Base-by-base conservation (phyloP, 2,329 filamentous ascomycete genomes). In the Fusarium sp. region DNA sequence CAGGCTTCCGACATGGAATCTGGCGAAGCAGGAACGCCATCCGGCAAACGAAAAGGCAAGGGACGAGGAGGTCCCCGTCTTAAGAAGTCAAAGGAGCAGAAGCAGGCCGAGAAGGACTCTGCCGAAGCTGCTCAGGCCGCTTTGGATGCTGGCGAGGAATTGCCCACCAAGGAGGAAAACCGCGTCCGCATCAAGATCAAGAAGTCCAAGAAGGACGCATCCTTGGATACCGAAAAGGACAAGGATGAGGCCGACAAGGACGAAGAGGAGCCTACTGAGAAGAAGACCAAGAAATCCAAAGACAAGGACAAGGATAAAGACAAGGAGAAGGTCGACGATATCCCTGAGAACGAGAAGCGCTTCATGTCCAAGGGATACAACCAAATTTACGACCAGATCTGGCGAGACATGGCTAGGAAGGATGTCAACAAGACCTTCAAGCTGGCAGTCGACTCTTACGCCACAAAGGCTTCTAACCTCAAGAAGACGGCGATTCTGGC, bases 401-500 rank as follows among this genome's bases (percentile, higher is more conserved):
- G 95, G 92, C 93, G 96, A 74, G 97, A 99, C 80, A 91, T 99
- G 78, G 94, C 96, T 3, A 92, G 95, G 70, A 98, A 98, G 82
- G 95, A 98, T 82, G 93, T 98, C 70, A 94, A 93, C 79, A 98
- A 98, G 85, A 94, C 97, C 0, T 95, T 92, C 82, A 94, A 97
- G 76, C 89, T 98, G 81, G 97, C 97, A 66, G 91, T 92, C 66
- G 93, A 95, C 76, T 98, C 96, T 0, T 92, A 96, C 68, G 90
- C 92, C 10, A 97, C 93, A 41, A 97, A 97, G 81, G 91, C 94
- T 63, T 97, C 96, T n/a, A 99, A 99, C 78, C 89, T 98, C 57
- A 97, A 97, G 82, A 99, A 99, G 88, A 99, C 97, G 0, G 97
- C 95, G 16, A 96, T 98, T 78, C 87, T 99, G 45, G 97, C 97